Conservation (phyloP, 257 asterid species). For the Capsicum baccatum region DNA sequence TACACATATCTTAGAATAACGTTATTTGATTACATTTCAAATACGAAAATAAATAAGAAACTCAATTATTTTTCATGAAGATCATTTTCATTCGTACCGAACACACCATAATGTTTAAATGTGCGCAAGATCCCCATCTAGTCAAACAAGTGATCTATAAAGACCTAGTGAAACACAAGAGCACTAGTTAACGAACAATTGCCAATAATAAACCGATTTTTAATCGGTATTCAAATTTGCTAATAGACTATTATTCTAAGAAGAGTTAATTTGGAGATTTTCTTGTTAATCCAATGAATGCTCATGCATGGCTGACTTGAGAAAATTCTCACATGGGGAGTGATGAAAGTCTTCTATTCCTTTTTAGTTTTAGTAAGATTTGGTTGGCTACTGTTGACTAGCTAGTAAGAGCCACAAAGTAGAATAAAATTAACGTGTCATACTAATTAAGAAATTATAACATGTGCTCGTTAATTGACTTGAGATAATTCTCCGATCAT, state of each 20-base stretch:
- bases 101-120: not conserved
- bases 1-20: not conserved
- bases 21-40: not conserved
- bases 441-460: not conserved
- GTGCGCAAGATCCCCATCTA: not conserved
- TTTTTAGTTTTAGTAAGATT: not conserved
- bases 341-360: conserved; percentile 18
- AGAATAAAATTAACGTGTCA: not conserved
- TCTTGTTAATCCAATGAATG: not conserved
- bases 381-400: conserved; percentile 11
- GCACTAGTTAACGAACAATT: not conserved
- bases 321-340: conserved; percentile 21
- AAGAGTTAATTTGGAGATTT: not conserved
- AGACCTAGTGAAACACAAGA: conserved; percentile 3
- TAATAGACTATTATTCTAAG: not conserved
- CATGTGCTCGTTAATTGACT: not conserved
- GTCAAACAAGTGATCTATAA: not conserved
- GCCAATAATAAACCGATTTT: conserved; percentile 9
- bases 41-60: not conserved
- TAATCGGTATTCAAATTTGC: not conserved
- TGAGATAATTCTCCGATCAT: not conserved
- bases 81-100: not conserved
- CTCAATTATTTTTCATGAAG: not conserved
- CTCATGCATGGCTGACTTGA: not conserved
- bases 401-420: not conserved